A percentile compares a stretch with the other conserved stretches of the same genome.
These are phyloP conservation scores for Pigoraptor vietnamica DNA, from an alignment of 78 protist species.

Conservation along the genomic window DNA sequence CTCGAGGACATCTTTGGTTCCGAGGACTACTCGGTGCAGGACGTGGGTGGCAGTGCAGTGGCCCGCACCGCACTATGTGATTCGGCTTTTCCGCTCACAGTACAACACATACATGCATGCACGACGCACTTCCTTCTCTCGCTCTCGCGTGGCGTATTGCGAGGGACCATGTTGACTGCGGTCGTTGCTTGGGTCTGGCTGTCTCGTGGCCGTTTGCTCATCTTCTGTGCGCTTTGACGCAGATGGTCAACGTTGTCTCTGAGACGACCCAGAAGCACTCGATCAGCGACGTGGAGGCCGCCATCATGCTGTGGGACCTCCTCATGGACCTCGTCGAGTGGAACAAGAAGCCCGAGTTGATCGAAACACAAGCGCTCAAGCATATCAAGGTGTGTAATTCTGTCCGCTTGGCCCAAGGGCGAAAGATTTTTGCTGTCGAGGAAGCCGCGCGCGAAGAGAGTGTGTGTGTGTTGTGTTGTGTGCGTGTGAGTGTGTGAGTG, in stretches of 20 bases:
- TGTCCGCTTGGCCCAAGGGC: background rate
- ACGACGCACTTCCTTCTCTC: no score
- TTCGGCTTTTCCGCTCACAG: background rate
- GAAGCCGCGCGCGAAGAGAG: no score
- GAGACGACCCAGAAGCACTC: background rate
- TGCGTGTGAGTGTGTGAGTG: no score
- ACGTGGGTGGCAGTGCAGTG: background rate
- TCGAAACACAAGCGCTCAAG: background rate
- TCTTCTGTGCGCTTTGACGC: background rate
- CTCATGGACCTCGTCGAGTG: conserved; percentile 6
- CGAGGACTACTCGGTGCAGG: background rate
- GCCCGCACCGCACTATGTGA: background rate
- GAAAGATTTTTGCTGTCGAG: no score
- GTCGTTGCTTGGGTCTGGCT: background rate
- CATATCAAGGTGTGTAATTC: background rate
- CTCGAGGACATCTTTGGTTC: background rate
- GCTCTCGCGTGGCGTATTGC: no score
- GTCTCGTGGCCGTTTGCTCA: background rate
- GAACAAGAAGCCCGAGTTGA: background rate
- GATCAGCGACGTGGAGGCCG: background rate
- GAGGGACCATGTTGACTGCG: background rate
- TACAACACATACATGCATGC: no score
- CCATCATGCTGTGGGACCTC: background rate
- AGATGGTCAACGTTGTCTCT: background rate
- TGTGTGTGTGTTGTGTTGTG: no score